phyloP scores from a whole-genome alignment of 768 basidiomycete genomes.

The Sarcodon aspratus region DNA sequence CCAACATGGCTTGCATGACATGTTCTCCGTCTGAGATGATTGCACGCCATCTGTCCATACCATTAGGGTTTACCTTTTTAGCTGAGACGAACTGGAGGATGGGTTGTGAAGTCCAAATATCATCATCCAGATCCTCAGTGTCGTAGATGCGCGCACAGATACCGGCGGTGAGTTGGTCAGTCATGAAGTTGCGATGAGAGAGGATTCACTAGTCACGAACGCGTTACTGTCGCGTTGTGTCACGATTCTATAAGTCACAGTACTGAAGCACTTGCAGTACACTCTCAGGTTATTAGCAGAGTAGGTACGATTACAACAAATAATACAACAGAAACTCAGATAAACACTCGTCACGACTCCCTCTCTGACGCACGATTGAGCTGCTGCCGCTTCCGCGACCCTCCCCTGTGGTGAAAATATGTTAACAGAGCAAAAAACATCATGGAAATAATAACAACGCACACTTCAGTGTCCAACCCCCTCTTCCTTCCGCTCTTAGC shows the following conservation, averaged over 20 bases:
- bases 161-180: slow-evolving; percentile 44
- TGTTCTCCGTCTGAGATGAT: slow-evolving; percentile 85
- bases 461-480: slow-evolving; percentile 70
- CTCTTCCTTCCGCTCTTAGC: slow-evolving; percentile 93
- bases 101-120: slow-evolving; percentile 21
- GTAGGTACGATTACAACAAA: background rate
- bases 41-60: slow-evolving; percentile 55
- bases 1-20: slow-evolving; percentile 90
- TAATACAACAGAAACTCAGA: background rate
- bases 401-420: slow-evolving; percentile 24
- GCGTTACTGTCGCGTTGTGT: too few relatives aligned
- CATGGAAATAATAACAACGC: slow-evolving; percentile 18
- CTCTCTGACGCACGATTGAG: slow-evolving; percentile 47
- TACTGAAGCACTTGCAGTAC: too few relatives aligned
- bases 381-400: slow-evolving; percentile 60
- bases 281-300: background rate
- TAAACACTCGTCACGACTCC: slow-evolving; percentile 14
- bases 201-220: too few relatives aligned
- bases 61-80: slow-evolving; percentile 53
- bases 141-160: slow-evolving; percentile 39
- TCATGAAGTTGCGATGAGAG: slow-evolving; percentile 20
- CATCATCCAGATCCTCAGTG: slow-evolving; percentile 29
- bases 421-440: background rate
- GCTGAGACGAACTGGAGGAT: slow-evolving; percentile 75
- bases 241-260: background rate